These are phyloP conservation scores for Stagonosporopsis vannaccii DNA, from an alignment of 2,329 filamentous ascomycete genomes.

Conservation along the genomic window DNA sequence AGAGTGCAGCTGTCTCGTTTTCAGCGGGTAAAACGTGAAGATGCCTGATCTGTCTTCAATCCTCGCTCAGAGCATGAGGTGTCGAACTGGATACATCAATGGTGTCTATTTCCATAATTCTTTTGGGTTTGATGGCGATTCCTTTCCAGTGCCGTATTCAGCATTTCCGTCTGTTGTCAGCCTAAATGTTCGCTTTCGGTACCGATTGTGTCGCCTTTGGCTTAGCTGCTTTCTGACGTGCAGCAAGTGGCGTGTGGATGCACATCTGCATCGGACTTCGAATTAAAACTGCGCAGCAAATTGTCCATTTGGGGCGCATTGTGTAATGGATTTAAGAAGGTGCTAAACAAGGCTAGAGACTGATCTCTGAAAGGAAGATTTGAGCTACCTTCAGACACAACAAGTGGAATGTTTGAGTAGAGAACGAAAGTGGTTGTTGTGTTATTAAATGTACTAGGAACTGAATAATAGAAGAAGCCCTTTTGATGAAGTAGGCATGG, in stretches of 20 bases:
- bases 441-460: slow-evolving; percentile 14
- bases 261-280: neutral
- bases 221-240: neutral
- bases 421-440: slow-evolving; percentile 1
- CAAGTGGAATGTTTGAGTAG: no score
- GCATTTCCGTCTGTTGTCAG: neutral
- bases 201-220: neutral
- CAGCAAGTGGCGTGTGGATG: neutral
- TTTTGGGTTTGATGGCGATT: neutral
- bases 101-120: neutral
- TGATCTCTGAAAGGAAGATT: no score
- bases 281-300: neutral
- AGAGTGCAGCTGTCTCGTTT: neutral
- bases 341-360: no score
- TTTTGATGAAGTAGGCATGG: slow-evolving; percentile 15
- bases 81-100: neutral
- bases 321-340: no score
- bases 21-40: neutral
- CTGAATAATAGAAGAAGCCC: neutral
- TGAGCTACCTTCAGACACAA: no score
- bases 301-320: neutral
- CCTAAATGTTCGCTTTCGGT: neutral
- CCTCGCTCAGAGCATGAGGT: neutral
- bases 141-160: neutral
- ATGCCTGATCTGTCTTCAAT: neutral